Conservation (phyloP, 441 rosid species). For the Adansonia madagascariensis region DNA sequence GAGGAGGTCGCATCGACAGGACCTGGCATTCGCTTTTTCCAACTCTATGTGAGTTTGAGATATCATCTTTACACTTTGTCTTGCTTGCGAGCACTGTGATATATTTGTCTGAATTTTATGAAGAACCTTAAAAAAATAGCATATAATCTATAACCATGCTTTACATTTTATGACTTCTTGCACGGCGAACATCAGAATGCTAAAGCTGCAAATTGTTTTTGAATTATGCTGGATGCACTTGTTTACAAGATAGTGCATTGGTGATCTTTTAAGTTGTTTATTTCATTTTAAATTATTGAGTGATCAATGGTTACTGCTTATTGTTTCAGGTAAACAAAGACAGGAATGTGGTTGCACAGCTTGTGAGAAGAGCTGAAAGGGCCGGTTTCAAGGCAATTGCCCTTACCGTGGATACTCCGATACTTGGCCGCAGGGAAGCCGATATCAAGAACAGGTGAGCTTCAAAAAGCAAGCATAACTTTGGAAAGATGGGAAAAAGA, state of each 20-base stretch:
- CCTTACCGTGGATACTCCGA: slow-evolving; percentile 93
- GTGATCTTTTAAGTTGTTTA: not conserved
- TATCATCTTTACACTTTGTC: not conserved
- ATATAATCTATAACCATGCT: not conserved
- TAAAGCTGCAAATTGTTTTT: not conserved
- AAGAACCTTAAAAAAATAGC: not conserved
- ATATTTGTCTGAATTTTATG: slow-evolving; percentile 9
- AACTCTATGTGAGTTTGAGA: slow-evolving; percentile 73
- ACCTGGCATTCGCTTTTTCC: slow-evolving; percentile 90
- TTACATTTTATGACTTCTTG: not conserved
- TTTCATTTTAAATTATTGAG: not conserved
- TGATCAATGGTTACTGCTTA: slow-evolving; percentile 12
- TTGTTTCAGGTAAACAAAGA: slow-evolving; percentile 69
- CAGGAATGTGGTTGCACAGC: slow-evolving; percentile 84
- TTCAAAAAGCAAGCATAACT: slow-evolving; percentile 15
- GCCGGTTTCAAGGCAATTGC: slow-evolving; percentile 98
- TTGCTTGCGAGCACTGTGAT: slow-evolving; percentile 17
- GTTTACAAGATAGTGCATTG: not conserved
- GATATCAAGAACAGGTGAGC: slow-evolving; percentile 92
- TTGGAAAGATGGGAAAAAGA: not conserved
- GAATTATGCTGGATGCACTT: not conserved
- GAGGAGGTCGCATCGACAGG: slow-evolving; percentile 97
- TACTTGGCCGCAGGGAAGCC: slow-evolving; percentile 95
- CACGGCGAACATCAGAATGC: not conserved
- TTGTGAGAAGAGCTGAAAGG: slow-evolving; percentile 88